Conservation (phyloP, 2,329 filamentous ascomycete genomes). For the Endoconidiophora laricicola region DNA sequence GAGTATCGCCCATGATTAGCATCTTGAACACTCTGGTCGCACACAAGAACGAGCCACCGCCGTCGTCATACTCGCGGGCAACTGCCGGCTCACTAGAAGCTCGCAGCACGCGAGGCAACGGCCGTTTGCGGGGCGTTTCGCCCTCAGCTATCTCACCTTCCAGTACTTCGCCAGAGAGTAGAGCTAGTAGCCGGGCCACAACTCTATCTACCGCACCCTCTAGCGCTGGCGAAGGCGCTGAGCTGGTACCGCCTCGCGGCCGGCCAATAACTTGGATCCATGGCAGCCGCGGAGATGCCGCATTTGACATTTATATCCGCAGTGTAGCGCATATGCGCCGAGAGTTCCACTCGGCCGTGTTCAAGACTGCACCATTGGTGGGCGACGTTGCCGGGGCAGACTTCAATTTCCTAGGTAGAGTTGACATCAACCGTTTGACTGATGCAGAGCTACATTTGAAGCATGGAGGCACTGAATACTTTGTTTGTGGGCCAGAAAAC, state of each 20-base stretch:
- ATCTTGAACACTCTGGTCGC: constrained; percentile 41
- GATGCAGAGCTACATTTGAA: constrained; percentile 37
- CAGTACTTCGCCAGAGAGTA: neutral
- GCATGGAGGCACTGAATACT: constrained; percentile 44
- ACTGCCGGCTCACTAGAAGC: neutral
- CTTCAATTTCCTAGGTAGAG: constrained; percentile 41
- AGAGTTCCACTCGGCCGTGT: constrained; percentile 30
- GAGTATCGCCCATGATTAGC: constrained; percentile 47
- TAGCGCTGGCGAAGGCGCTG: neutral
- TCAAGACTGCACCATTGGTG: constrained; percentile 34
- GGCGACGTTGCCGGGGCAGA: constrained; percentile 32
- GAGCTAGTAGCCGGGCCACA: neutral
- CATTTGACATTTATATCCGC: constrained; percentile 37
- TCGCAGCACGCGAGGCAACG: neutral
- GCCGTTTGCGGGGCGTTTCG: neutral
- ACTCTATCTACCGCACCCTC: neutral
- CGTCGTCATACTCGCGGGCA: constrained; percentile 1
- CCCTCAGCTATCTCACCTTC: neutral
- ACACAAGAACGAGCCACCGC: neutral
- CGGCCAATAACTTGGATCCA: constrained; percentile 43
- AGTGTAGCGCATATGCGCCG: constrained; percentile 22
- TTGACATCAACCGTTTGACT: constrained; percentile 40
- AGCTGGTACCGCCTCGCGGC: constrained; percentile 10
- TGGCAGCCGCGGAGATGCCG: constrained; percentile 33
- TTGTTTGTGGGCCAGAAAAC: constrained; percentile 49